These are phyloP conservation scores for Solanum arcanum DNA, from an alignment of 257 asterid species.

Conservation along the genomic window DNA sequence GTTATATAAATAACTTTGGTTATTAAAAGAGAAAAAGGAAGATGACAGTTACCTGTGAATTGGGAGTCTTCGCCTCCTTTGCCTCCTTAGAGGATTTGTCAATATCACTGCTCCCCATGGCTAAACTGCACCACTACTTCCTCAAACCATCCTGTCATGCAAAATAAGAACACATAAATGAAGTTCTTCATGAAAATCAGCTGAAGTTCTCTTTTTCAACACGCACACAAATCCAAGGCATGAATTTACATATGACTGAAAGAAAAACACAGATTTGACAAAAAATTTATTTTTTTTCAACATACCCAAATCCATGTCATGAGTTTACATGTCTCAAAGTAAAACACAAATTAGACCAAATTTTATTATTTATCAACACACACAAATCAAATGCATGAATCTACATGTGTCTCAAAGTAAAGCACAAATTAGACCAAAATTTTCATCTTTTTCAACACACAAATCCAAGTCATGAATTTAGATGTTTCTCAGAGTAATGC, in stretches of 20 bases:
- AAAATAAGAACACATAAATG: not conserved
- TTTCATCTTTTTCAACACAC: not conserved
- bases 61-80: slow-evolving; percentile 64
- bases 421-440: not conserved
- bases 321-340: not conserved
- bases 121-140: slow-evolving; percentile 22
- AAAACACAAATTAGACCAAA: not conserved
- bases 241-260: not conserved
- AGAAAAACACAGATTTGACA: not conserved
- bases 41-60: slow-evolving; percentile 37
- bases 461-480: not conserved
- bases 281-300: not conserved
- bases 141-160: slow-evolving; percentile 31
- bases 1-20: not conserved
- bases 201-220: not conserved
- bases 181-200: not conserved
- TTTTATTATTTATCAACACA: not conserved
- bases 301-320: not conserved
- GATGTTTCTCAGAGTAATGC: not conserved
- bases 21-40: not conserved
- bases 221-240: not conserved
- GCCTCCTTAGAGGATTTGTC: slow-evolving; percentile 77
- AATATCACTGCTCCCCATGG: slow-evolving; percentile 74
- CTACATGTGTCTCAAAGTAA: not conserved
- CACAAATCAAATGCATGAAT: not conserved